Evolutionary conservation across 225 moss, liverwort and hornwort species (phyloP).

Genomic region (Physcomitrellopsis africana): DNA sequence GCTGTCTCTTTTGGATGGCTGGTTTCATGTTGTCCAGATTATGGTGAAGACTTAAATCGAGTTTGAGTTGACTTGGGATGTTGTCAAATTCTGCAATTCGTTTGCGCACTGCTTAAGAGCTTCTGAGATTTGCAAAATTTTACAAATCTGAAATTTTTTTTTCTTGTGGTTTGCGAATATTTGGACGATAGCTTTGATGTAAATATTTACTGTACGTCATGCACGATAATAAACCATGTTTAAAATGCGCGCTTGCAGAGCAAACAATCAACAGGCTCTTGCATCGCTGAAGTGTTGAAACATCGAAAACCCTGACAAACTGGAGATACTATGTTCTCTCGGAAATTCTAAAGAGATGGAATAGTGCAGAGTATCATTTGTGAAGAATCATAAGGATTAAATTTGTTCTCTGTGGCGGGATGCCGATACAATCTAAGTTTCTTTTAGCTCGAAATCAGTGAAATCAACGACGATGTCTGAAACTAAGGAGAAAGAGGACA

Average conservation of each 20-base stretch:
- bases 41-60: not conserved
- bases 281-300: not conserved
- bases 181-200: not conserved
- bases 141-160: not conserved
- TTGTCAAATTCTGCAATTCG: not conserved
- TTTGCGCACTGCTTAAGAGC: not conserved
- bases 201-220: not conserved
- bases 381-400: constrained; percentile 15
- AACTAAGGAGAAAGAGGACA: constrained; percentile 33
- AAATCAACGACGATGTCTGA: constrained; percentile 41
- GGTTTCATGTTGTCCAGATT: not conserved
- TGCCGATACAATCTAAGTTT: not conserved
- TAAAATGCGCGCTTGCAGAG: constrained; percentile 2
- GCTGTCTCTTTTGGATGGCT: not conserved
- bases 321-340: not conserved
- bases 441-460: constrained; percentile 19
- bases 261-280: constrained; percentile 9
- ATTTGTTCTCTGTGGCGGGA: not conserved
- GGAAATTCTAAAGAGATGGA: not conserved
- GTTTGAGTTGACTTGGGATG: not conserved
- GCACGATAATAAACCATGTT: not conserved
- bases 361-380: not conserved
- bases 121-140: not conserved
- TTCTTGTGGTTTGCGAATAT: not conserved
- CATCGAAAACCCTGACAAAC: not conserved